A percentile compares a stretch with the other conserved stretches of the same genome.
phyloP scores from a whole-genome alignment of 164 flowering plant species.

The Brasenia schreberi region DNA sequence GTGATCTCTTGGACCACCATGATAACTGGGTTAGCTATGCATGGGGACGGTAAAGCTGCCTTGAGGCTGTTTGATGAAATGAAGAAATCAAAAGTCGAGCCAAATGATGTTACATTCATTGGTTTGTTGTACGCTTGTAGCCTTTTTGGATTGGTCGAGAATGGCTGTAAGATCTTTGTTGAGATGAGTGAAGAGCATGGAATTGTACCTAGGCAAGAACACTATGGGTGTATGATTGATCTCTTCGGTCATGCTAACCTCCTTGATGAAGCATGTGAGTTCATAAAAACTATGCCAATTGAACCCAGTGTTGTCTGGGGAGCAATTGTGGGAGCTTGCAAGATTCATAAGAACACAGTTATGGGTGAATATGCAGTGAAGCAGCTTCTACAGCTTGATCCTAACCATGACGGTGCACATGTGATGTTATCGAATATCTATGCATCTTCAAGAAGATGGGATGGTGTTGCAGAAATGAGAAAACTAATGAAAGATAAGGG shows the following conservation, averaged over 20 bases:
- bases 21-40: constrained; percentile 53
- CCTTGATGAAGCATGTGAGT: constrained; percentile 42
- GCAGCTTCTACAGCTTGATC: constrained; percentile 43
- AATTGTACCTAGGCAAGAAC: constrained; percentile 49
- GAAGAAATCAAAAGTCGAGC: constrained; percentile 38
- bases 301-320: constrained; percentile 77
- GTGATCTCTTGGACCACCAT: constrained; percentile 75
- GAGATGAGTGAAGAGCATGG: constrained; percentile 44
- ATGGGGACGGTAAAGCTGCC: constrained; percentile 53
- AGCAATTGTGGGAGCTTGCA: constrained; percentile 58
- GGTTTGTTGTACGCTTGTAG: constrained; percentile 75
- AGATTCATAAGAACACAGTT: constrained; percentile 40
- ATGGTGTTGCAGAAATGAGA: constrained; percentile 43
- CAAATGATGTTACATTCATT: constrained; percentile 60
- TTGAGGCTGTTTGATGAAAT: constrained; percentile 40
- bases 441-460: constrained; percentile 54
- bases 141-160: constrained; percentile 63
- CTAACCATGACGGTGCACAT: constrained; percentile 69
- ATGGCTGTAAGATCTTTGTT: constrained; percentile 42
- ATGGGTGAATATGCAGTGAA: constrained; percentile 68
- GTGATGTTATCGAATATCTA: constrained; percentile 64
- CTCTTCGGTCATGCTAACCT: constrained; percentile 62
- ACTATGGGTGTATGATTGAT: constrained; percentile 82
- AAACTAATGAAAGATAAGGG: constrained; percentile 44
- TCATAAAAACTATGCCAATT: constrained; percentile 63